Evolutionary conservation across 1,139 yeast genomes (phyloP), one percentile per base, ranked within the genome.

Genomic region (Scheffersomyces segobiensis): DNA sequence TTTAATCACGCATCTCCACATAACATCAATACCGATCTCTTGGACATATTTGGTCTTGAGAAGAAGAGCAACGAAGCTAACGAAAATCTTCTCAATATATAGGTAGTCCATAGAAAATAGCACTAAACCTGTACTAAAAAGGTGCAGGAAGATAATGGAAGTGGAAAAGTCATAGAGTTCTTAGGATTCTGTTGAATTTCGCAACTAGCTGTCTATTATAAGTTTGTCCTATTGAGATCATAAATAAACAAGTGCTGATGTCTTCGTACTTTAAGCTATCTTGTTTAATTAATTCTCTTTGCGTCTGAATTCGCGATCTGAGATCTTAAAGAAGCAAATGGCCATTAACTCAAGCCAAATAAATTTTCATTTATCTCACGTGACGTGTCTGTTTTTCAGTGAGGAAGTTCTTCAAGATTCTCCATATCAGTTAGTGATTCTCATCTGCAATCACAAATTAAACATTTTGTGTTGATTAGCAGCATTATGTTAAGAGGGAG

Each of bases 1-100:
- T 20, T 20, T n/a, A 17, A 20, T 20, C 24, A n/a, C 19, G 14
- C 50, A n/a, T 10, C 21, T 22, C 24, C 19, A 12, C 42, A 32
- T 17, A 18, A 22, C 18, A 54, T 50, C 20, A 39, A 54, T 17
- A 50, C 53, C n/a, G 56, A 54, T 50, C 56, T 54, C 24, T 18
- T 54, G 19, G 56, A 54, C 52, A 21, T 54, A 21, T 54, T 54
- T 46, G 56, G 61, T 65, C 62, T 22, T 59, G 67, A 64, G 49
- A 52, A 52, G 26, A 14, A 21, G 20, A 47, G 39, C 12, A 46
- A 51, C 42, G 52, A 50, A 7, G 32, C 50, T 19, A 42, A 51
- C 46, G 54, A 56, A 42, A 57, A 60, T 52, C 56, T 61, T 54
- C 51, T 62, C 51, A 50, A 55, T 48, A 48, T 60, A 52, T 62